Evolutionary conservation across 441 rosid species (phyloP).

Genomic region (Omphalea diandra): DNA sequence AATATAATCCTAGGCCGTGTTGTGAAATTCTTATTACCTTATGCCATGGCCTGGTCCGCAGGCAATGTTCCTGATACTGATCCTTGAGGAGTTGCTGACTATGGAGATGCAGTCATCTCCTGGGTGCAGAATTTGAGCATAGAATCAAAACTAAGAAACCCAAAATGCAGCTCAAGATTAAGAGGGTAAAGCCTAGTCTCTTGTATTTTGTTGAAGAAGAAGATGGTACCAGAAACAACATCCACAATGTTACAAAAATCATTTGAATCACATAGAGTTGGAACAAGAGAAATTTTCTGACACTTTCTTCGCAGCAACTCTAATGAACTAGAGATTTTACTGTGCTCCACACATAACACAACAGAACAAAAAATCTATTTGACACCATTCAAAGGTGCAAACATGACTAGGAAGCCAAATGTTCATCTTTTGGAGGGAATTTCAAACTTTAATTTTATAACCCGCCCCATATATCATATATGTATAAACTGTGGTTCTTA

Average conservation of each 20-base stretch:
- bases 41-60: conserved; percentile 99
- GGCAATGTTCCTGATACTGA: conserved; percentile 51
- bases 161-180: not conserved
- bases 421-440: too few relatives aligned
- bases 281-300: not conserved
- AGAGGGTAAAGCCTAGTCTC: not conserved
- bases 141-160: conserved; percentile 13
- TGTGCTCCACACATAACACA: too few relatives aligned
- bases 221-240: conserved; percentile 1
- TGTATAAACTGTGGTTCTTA: too few relatives aligned
- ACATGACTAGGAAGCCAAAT: too few relatives aligned
- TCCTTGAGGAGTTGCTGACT: conserved; percentile 68
- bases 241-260: not conserved
- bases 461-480: too few relatives aligned
- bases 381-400: too few relatives aligned
- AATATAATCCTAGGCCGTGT: not conserved
- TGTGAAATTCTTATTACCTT: conserved; percentile 49
- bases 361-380: too few relatives aligned
- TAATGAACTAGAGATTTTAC: not conserved
- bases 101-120: conserved; percentile 97
- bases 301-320: not conserved
- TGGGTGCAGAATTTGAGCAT: conserved; percentile 35
- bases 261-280: not conserved
- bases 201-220: not conserved
- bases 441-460: too few relatives aligned